Evolutionary conservation across 768 basidiomycete species (phyloP), one percentile per base, ranked within the genome.

Genomic region (Coprinopsis sp.): DNA sequence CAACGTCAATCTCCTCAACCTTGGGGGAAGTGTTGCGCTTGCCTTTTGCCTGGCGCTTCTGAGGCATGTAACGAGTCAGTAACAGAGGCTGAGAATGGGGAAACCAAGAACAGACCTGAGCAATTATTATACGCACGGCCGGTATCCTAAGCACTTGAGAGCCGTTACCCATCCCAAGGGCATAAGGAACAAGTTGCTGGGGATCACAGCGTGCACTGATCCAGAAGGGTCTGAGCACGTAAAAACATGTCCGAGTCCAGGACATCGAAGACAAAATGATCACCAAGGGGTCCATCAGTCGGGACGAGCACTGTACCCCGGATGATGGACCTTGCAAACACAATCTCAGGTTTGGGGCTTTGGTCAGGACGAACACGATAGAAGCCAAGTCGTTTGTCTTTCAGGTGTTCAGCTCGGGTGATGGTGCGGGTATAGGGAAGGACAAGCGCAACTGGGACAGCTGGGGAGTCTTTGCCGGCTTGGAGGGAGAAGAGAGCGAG

Each of bases 221-320:
- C 29, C 29, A 29, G 24, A 23, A 44, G 22, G 6, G 10, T 18
- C 18, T 23, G 30, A 5, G 24, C 23, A 6, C 43, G 29, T 16
- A 44, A 13, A 34, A 44, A 44, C 43, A 44, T 44, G 23, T 44
- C 43, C 16, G 30, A 4, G 21, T 44, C 43, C 3, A 34, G 7
- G 13, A 34, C 18, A 34, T 44, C 43, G 24, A 44, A 44, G 19
- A 44, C 31, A 6, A 44, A 13, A 13, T 18, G 34, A 21, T 44
- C 30, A 3, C 4, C n/a, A 5, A 16, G 30, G 3, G 13, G 7
- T 6, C 34, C 31, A 21, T 6, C 5, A 6, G 31, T 22, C 3
- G 43, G 19, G n/a, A 33, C 16, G 11, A 44, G 22, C 12, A 44
- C 30, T 12, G 43, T 12, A 11, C 31, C 43, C 3, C 31, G 29